Conservation (phyloP, 495 filamentous ascomycete species). For the Penicillium canescens region DNA sequence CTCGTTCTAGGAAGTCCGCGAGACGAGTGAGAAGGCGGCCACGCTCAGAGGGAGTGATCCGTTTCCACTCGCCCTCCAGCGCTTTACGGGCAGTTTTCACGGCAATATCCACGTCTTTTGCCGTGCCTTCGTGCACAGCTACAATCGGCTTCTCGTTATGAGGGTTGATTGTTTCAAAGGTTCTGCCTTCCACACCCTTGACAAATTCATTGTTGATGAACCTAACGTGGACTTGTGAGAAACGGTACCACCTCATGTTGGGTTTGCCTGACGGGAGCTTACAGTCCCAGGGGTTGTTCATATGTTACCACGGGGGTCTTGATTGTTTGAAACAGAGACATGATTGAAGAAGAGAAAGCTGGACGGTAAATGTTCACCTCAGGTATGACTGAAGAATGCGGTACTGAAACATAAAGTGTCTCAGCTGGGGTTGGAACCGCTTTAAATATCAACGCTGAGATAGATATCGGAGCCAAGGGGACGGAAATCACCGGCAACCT, state of each 20-base stretch:
- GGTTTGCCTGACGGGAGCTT: neutral
- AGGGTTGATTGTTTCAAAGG: constrained; percentile 20
- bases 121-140: constrained; percentile 5
- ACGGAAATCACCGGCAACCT: too few species aligned
- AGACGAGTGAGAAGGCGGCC: constrained; percentile 3
- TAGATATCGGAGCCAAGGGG: too few species aligned
- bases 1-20: constrained; percentile 4
- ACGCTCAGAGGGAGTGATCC: constrained; percentile 1
- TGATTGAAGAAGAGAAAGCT: neutral
- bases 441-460: too few species aligned
- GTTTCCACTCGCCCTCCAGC: constrained; percentile 4
- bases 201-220: constrained; percentile 93
- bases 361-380: too few species aligned
- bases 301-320: constrained; percentile 5
- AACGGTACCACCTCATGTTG: neutral
- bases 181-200: constrained; percentile 67
- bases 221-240: neutral
- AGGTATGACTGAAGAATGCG: too few species aligned
- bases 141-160: constrained; percentile 9
- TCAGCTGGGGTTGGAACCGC: too few species aligned
- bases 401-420: too few species aligned
- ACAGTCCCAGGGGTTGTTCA: constrained; percentile 9
- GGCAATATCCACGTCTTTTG: constrained; percentile 4
- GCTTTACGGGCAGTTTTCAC: constrained; percentile 1
- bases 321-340: neutral